A percentile compares a stretch with the other conserved stretches of the same genome.
These are phyloP conservation scores for sorghum (Sorghum bicolor) DNA, from an alignment of 176 grass and related monocot genomes.

Conservation along the genomic window DNA sequence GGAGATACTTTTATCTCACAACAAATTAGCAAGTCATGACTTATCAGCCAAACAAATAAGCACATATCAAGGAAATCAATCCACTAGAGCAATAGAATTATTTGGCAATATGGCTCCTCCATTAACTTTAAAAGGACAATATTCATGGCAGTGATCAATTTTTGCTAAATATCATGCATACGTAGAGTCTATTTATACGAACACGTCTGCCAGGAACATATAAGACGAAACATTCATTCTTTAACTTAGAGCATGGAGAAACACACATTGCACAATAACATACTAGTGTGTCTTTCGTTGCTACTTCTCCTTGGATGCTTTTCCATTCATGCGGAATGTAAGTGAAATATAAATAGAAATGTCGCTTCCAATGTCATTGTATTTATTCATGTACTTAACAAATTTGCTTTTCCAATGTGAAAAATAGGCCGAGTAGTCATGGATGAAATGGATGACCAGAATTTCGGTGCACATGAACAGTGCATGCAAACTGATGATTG, in stretches of 20 bases:
- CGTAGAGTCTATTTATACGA: not conserved
- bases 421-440: not conserved
- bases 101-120: too few species aligned
- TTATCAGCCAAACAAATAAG: too few species aligned
- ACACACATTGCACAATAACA: not conserved
- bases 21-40: too few species aligned
- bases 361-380: too few species aligned
- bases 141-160: not conserved
- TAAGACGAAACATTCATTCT: not conserved
- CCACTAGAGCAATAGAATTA: too few species aligned
- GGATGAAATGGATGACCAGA: not conserved
- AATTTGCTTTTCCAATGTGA: not conserved
- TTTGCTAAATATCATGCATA: not conserved
- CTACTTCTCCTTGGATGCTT: not conserved
- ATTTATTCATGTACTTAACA: not conserved
- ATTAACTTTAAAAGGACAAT: too few species aligned
- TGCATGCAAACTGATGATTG: not conserved
- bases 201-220: not conserved
- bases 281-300: not conserved
- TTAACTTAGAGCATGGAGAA: not conserved
- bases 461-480: not conserved
- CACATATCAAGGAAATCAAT: too few species aligned
- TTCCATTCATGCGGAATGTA: not conserved
- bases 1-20: too few species aligned
- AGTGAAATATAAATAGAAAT: not conserved